phyloP scores from a whole-genome alignment of 2,329 filamentous ascomycete genomes.

The Sclerotinia subarctica region DNA sequence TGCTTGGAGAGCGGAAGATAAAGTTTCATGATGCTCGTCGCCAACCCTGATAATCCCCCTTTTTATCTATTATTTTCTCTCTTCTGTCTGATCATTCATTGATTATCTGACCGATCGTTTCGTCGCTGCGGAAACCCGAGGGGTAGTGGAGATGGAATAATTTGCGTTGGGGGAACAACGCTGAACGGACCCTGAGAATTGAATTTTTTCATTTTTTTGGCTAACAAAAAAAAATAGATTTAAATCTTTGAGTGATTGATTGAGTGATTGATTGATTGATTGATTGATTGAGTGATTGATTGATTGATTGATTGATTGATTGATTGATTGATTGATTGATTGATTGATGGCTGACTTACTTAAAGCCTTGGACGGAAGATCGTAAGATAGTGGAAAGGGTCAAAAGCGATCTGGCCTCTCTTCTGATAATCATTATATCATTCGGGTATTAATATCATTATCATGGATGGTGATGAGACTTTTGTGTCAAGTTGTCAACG shows the following conservation, averaged over 20 bases:
- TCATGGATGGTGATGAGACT: no score
- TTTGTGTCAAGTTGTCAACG: no score
- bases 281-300: no score
- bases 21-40: neutral
- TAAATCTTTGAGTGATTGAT: no score
- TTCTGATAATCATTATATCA: neutral
- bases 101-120: neutral
- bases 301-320: no score
- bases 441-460: neutral
- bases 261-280: no score
- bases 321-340: no score
- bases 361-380: no score
- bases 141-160: neutral
- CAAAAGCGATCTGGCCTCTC: no score
- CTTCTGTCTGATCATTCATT: neutral
- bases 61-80: neutral
- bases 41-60: neutral
- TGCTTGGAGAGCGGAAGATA: neutral
- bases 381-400: no score
- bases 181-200: neutral
- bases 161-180: conserved; percentile 16
- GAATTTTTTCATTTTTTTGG: neutral
- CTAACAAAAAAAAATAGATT: no score
- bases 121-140: conserved; percentile 13
- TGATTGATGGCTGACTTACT: no score